Percentiles rank a stretch among this genome's conserved stretches.
Evolutionary conservation across 495 filamentous ascomycete species (phyloP).

Genomic region (Haplographium delicatum): DNA sequence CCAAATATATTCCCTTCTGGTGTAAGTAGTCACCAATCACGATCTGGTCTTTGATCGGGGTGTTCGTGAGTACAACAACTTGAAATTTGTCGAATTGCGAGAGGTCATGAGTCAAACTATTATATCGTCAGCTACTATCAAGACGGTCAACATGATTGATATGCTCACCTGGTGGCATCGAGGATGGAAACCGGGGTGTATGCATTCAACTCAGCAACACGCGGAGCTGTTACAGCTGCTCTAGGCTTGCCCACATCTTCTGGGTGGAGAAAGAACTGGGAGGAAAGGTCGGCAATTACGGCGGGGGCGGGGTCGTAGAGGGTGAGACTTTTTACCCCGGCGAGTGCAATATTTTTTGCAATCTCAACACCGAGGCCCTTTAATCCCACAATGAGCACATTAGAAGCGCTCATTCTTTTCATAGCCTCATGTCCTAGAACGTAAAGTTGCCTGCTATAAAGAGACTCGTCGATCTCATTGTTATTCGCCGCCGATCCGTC

Average conservation of each 20-base stretch:
- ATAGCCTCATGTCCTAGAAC: conserved; percentile 98
- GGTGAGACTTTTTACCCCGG: conserved; percentile 80
- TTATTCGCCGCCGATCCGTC: conserved; percentile 43
- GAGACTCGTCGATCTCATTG: conserved; percentile 84
- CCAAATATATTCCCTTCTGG: conserved; percentile 81
- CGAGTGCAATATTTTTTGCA: conserved; percentile 97
- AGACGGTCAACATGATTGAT: too few relatives aligned
- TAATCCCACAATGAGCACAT: conserved; percentile 87
- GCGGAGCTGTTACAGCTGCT: conserved; percentile 77
- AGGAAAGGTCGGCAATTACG: conserved; percentile 78
- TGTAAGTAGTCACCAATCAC: conserved; percentile 88
- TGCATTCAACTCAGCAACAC: conserved; percentile 90
- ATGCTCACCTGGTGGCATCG: conserved; percentile 37
- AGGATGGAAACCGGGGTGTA: conserved; percentile 87
- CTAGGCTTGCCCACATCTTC: conserved; percentile 91
- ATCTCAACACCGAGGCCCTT: conserved; percentile 97
- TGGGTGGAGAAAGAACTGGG: conserved; percentile 90
- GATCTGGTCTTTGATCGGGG: conserved; percentile 71
- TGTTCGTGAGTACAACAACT: conserved; percentile 84
- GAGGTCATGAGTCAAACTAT: conserved; percentile 51
- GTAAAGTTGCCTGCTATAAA: conserved; percentile 97
- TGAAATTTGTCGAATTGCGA: conserved; percentile 80
- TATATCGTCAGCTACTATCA: too few relatives aligned
- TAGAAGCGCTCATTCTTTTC: conserved; percentile 97
- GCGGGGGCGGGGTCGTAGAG: conserved; percentile 80